Conservation (phyloP, 306 rosid genomes). For the Glycine soja region DNA sequence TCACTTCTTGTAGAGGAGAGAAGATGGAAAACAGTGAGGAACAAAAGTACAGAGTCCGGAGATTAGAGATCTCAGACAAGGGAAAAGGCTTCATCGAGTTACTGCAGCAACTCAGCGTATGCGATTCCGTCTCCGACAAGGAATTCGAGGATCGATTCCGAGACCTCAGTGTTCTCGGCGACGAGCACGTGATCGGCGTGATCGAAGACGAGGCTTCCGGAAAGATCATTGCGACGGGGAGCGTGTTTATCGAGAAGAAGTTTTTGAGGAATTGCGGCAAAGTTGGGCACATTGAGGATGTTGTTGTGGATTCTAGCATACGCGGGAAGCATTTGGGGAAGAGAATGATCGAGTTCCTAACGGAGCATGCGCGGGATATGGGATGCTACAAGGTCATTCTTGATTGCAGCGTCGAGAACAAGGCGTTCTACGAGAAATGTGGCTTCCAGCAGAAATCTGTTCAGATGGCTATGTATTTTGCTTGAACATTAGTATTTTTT, state of each 20-base stretch:
- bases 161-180: constrained; percentile 66
- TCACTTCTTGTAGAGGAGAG: neutral
- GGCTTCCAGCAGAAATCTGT: constrained; percentile 66
- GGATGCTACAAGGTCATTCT: constrained; percentile 92
- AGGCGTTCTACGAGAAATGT: constrained; percentile 75
- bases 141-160: constrained; percentile 71
- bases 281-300: constrained; percentile 80
- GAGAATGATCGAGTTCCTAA: constrained; percentile 63
- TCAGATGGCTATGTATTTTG: constrained; percentile 82
- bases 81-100: constrained; percentile 76
- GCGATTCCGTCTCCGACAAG: constrained; percentile 70
- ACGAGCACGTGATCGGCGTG: constrained; percentile 70
- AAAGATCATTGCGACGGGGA: constrained; percentile 75
- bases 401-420: constrained; percentile 70
- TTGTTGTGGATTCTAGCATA: constrained; percentile 73
- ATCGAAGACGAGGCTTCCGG: constrained; percentile 63
- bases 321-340: constrained; percentile 67
- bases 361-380: constrained; percentile 62
- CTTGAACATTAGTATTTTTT: constrained; percentile 42
- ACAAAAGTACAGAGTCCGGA: constrained; percentile 54
- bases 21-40: constrained; percentile 55
- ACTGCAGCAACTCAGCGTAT: constrained; percentile 70
- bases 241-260: constrained; percentile 64
- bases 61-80: constrained; percentile 70
- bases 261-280: constrained; percentile 81